Conservation (phyloP, 208 protist species). For the Crithidia mellificae region DNA sequence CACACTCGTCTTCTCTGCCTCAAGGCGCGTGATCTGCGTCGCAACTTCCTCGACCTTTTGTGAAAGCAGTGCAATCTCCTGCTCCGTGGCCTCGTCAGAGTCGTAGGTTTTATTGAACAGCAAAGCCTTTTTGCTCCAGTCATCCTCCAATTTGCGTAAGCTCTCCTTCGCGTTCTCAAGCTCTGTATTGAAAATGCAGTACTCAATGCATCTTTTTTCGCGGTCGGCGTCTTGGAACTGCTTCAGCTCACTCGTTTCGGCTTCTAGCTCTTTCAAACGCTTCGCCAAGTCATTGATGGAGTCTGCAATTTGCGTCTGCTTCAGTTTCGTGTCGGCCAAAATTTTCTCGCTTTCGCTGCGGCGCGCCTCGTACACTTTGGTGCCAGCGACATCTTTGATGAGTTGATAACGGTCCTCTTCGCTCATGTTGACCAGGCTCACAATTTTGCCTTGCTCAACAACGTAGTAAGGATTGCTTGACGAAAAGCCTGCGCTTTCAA, state of each 20-base stretch:
- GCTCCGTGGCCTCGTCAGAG: constrained; percentile 44
- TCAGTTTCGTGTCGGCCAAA: constrained; percentile 90
- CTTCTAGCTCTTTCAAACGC: constrained; percentile 93
- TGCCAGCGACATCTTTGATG: constrained; percentile 98
- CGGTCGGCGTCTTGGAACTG: constrained; percentile 92
- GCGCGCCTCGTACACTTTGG: constrained; percentile 97
- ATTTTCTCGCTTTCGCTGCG: constrained; percentile 94
- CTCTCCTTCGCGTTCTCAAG: constrained; percentile 57
- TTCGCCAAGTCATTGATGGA: constrained; percentile 93
- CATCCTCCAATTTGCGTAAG: constrained; percentile 55
- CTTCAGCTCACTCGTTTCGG: constrained; percentile 94
- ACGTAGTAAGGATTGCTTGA: constrained; percentile 99
- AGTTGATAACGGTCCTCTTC: constrained; percentile 95
- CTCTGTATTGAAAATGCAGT: constrained; percentile 86
- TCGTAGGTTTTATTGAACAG: constrained; percentile 52
- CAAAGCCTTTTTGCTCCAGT: constrained; percentile 46
- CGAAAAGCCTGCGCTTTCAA: constrained; percentile 99
- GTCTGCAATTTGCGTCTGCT: constrained; percentile 88
- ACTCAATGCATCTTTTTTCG: constrained; percentile 91
- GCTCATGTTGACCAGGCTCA: constrained; percentile 94
- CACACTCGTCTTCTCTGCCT: constrained; percentile 50
- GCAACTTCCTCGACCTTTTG: constrained; percentile 44
- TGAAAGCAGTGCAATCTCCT: constrained; percentile 41
- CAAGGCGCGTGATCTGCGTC: constrained; percentile 49
- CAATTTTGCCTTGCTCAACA: constrained; percentile 98